Conservation (phyloP, 495 filamentous ascomycete species). For the Amniculicola lignicola region DNA sequence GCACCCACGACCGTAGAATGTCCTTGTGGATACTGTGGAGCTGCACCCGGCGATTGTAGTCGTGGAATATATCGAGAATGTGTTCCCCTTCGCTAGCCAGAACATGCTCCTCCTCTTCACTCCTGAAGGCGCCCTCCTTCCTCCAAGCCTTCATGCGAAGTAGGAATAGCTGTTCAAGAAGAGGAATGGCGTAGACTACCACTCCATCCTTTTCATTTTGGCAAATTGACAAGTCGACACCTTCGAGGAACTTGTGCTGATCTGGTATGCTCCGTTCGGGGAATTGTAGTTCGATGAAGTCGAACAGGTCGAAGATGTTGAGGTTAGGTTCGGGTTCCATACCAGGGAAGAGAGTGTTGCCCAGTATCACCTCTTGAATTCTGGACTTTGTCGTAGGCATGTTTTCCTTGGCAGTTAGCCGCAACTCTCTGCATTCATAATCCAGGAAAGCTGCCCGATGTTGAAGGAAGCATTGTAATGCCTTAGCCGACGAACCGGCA, state of each 20-base stretch:
- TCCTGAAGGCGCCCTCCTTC: conserved; percentile 49
- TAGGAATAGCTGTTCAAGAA: conserved; percentile 61
- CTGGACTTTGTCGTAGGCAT: conserved; percentile 71
- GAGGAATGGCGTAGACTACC: conserved; percentile 57
- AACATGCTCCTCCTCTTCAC: conserved; percentile 55
- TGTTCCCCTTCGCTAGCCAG: conserved; percentile 57
- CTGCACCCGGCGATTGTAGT: conserved; percentile 61
- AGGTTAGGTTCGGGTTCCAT: conserved; percentile 61
- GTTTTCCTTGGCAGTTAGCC: conserved; percentile 64
- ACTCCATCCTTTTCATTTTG: conserved; percentile 50
- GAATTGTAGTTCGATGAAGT: conserved; percentile 76
- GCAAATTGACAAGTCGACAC: conserved; percentile 61
- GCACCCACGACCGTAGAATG: conserved; percentile 74
- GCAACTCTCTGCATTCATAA: conserved; percentile 80
- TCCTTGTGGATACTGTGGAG: conserved; percentile 58
- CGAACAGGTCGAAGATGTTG: conserved; percentile 87
- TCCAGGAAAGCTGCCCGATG: conserved; percentile 72
- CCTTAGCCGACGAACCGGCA: conserved; percentile 56
- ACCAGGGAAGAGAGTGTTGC: conserved; percentile 62
- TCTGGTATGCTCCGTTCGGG: conserved; percentile 49
- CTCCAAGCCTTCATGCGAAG: conserved; percentile 53
- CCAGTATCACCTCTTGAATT: conserved; percentile 76
- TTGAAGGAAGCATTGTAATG: conserved; percentile 69
- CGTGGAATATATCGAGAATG: conserved; percentile 55
- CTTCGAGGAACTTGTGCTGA: conserved; percentile 53